Base-by-base conservation (phyloP, 352 stramenopile species). In the Lagenidium giganteum region DNA sequence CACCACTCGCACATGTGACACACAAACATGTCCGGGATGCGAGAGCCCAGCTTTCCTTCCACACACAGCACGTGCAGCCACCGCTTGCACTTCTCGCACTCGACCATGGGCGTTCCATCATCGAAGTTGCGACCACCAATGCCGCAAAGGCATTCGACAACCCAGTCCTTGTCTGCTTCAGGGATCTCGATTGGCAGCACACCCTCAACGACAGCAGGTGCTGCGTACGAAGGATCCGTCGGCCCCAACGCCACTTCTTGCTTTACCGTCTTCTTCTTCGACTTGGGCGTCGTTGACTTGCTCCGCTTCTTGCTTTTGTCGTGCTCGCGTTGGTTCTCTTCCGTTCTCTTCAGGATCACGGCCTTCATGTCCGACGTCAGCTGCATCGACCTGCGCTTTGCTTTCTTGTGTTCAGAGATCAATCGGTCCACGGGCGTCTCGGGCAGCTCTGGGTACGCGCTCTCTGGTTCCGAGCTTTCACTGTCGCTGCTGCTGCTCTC, bases 1-100 rank as follows among this genome's bases (percentile, higher is more conserved):
- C 78, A 70, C 78, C 78, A 90, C 18, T 78, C 44, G 47, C 77
- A 86, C 23, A 68, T 64, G 48, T 74, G 78, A 41, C 73, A 87
- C 38, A 67, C 40, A 30, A 85, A 87, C 21, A 69, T 63, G 28
- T 86, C 70, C 28, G 73, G 67, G 5, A 67, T 59, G 13, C 64
- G 58, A 4, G 54, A 29, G 11, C 60, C 61, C 4, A 61, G 61
- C 17, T 54, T 47, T 26, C 67, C 66, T 25, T 65, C 61, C 16
- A 68, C 62, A 32, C 77, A 90, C 26, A 61, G 59, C 16, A 64
- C 68, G 43, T 90, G 77, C n/a, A 86, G 57, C 69, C 69, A 82
- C 5, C 51, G 57, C 5, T 42, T 43, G 42, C 67, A 79, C 16
- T 54, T 51, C 14, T 68, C 59, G 44, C 65, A 76, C 29, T 67